Percentiles rank a stretch among this genome's conserved stretches.
These are phyloP conservation scores for Dothidotthia symphoricarpi DNA, from an alignment of 2,329 filamentous ascomycete genomes.

Conservation along the genomic window DNA sequence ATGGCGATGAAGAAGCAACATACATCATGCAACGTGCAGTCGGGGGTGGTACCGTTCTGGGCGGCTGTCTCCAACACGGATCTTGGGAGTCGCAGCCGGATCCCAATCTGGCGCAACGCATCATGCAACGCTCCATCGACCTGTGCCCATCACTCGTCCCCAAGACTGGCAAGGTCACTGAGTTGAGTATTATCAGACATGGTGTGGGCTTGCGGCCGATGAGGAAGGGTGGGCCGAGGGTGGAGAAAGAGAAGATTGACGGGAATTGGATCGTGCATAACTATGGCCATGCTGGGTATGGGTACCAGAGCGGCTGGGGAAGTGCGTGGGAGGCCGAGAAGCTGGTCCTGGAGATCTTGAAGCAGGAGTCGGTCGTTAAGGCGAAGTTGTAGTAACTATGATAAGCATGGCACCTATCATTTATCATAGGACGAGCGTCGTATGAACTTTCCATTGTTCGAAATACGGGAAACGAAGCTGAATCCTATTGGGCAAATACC, in stretches of 20 bases:
- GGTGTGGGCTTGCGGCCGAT: constrained; percentile 78
- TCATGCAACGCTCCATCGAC: constrained; percentile 75
- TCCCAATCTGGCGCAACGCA: constrained; percentile 73
- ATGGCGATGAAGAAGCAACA: constrained; percentile 67
- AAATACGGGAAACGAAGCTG: too few relatives aligned
- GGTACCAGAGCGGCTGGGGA: constrained; percentile 57
- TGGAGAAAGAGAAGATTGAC: constrained; percentile 67
- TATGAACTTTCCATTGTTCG: too few relatives aligned
- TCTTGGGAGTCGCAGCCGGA: constrained; percentile 80
- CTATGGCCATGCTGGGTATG: constrained; percentile 77
- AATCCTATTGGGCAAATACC: too few relatives aligned
- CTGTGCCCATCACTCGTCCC: constrained; percentile 62
- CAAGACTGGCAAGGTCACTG: constrained; percentile 65
- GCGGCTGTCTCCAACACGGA: constrained; percentile 78
- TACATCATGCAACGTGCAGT: constrained; percentile 83
- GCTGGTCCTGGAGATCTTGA: constrained; percentile 34
- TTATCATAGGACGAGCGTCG: too few relatives aligned
- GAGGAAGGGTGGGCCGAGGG: constrained; percentile 68
- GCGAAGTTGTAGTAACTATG: constrained; percentile 13
- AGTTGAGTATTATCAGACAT: constrained; percentile 71
- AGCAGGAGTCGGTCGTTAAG: constrained; percentile 6
- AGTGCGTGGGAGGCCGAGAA: constrained; percentile 43
- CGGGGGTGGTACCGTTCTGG: constrained; percentile 75
- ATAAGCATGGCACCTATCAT: too few relatives aligned
- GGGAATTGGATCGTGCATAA: constrained; percentile 73